Conservation (phyloP, 352 stramenopile genomes). For the Lagenidium giganteum region DNA sequence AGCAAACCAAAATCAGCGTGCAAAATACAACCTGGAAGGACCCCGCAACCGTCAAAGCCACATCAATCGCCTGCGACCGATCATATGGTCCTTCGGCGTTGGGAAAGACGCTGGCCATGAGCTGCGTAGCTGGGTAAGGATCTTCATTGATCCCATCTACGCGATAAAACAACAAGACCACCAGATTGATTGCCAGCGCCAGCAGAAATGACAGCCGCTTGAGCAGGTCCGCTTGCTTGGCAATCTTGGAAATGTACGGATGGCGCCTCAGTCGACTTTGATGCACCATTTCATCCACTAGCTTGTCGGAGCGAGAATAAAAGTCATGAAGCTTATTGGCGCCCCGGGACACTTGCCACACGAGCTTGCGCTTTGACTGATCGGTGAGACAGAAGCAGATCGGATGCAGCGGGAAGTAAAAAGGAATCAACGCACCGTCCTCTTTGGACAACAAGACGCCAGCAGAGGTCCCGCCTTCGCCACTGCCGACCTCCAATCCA, state of each 20-base stretch:
- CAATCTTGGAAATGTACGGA: slow-evolving; percentile 23
- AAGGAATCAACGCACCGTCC: slow-evolving; percentile 29
- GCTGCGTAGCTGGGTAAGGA: slow-evolving; percentile 35
- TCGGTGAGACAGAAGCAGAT: slow-evolving; percentile 73
- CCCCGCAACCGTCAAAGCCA: slow-evolving; percentile 32
- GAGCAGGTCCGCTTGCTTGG: slow-evolving; percentile 32
- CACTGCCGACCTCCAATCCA: too few relatives aligned
- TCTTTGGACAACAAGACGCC: too few relatives aligned
- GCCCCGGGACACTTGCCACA: slow-evolving; percentile 53
- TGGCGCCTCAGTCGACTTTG: slow-evolving; percentile 43
- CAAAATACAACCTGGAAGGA: slow-evolving; percentile 52
- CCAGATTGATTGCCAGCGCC: slow-evolving; percentile 46
- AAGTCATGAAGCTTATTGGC: slow-evolving; percentile 67
- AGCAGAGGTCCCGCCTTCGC: too few relatives aligned
- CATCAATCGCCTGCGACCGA: slow-evolving; percentile 33
- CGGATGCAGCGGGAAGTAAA: slow-evolving; percentile 72
- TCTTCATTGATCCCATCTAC: slow-evolving; percentile 40
- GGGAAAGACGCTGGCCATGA: slow-evolving; percentile 13
- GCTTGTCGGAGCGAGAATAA: slow-evolving; percentile 51
- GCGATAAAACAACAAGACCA: slow-evolving; percentile 56
- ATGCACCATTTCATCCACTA: slow-evolving; percentile 72
- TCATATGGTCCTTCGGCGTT: too few relatives aligned
- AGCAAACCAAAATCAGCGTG: slow-evolving; percentile 40
- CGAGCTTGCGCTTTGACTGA: slow-evolving; percentile 67
- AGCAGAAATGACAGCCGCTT: slow-evolving; percentile 52